These are phyloP conservation scores for Fusarium odoratissimum DNA, from an alignment of 2,329 filamentous ascomycete species.

Conservation along the genomic window DNA sequence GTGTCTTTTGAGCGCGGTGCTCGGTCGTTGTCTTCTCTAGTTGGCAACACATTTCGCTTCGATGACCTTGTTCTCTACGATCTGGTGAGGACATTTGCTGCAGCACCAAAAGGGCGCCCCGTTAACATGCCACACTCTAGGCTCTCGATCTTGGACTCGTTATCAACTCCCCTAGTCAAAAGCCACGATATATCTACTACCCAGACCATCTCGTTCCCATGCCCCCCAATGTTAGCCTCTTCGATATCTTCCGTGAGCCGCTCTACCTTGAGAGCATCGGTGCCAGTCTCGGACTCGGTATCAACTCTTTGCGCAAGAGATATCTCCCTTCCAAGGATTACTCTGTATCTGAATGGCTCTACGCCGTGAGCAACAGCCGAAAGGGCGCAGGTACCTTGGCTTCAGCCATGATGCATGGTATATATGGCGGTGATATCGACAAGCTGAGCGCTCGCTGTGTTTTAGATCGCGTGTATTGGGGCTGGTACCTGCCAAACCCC, in stretches of 20 bases:
- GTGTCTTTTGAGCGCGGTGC: slow-evolving; percentile 88
- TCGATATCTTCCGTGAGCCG: slow-evolving; percentile 47
- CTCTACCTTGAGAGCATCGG: slow-evolving; percentile 49
- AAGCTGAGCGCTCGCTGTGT: slow-evolving; percentile 78
- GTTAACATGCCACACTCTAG: slow-evolving; percentile 44
- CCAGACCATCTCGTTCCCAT: slow-evolving; percentile 72
- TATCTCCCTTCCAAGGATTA: slow-evolving; percentile 46
- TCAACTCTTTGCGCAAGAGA: slow-evolving; percentile 38
- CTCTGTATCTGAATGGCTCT: slow-evolving; percentile 53
- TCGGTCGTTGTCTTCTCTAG: slow-evolving; percentile 74
- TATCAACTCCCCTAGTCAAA: slow-evolving; percentile 62
- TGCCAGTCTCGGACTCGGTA: slow-evolving; percentile 43
- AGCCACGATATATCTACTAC: slow-evolving; percentile 83
- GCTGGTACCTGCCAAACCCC: slow-evolving; percentile 44
- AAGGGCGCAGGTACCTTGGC: slow-evolving; percentile 75
- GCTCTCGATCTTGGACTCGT: slow-evolving; percentile 52
- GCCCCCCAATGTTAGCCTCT: slow-evolving; percentile 46
- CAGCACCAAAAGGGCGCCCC: background rate
- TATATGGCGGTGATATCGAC: slow-evolving; percentile 91
- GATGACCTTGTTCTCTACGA: slow-evolving; percentile 76
- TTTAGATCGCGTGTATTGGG: slow-evolving; percentile 49
- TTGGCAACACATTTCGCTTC: slow-evolving; percentile 55
- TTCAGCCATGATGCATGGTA: slow-evolving; percentile 84
- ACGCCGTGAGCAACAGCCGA: slow-evolving; percentile 45
- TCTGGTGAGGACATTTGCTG: slow-evolving; percentile 65